A percentile compares a stretch with the other conserved stretches of the same genome.
phyloP scores from a whole-genome alignment of 805 yeast species.

The Saturnispora gosingensis region DNA sequence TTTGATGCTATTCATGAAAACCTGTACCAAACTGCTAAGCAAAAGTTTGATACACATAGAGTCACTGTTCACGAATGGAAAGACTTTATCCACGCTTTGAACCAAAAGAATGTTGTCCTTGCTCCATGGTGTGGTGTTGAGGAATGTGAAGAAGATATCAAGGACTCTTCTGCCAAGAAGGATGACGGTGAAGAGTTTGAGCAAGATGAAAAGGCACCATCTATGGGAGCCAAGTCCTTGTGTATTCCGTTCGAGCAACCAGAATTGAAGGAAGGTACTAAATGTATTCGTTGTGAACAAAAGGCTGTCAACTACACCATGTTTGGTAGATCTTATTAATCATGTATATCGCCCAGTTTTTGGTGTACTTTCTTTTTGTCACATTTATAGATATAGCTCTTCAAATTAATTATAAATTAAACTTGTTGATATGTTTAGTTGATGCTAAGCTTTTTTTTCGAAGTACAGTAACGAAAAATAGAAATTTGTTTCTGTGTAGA shows the following conservation, averaged over 20 bases:
- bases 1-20: constrained; percentile 75
- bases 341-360: not conserved
- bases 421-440: not conserved
- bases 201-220: constrained; percentile 91
- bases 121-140: constrained; percentile 97
- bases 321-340: constrained; percentile 93
- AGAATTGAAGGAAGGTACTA: constrained; percentile 62
- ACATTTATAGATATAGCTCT: not conserved
- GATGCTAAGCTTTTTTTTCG: not conserved
- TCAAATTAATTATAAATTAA: not conserved
- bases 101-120: constrained; percentile 80
- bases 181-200: constrained; percentile 80
- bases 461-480: not conserved
- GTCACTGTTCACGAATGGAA: constrained; percentile 75
- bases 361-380: not conserved
- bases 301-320: constrained; percentile 77
- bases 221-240: constrained; percentile 98
- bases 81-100: constrained; percentile 87
- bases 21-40: constrained; percentile 70
- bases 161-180: constrained; percentile 75
- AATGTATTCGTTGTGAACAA: constrained; percentile 78
- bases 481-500: not conserved
- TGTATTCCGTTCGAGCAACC: constrained; percentile 97
- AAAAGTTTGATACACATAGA: constrained; percentile 74
- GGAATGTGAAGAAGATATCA: constrained; percentile 95